phyloP scores from a whole-genome alignment of 805 yeast species.

The Ogataea ganodermae region DNA sequence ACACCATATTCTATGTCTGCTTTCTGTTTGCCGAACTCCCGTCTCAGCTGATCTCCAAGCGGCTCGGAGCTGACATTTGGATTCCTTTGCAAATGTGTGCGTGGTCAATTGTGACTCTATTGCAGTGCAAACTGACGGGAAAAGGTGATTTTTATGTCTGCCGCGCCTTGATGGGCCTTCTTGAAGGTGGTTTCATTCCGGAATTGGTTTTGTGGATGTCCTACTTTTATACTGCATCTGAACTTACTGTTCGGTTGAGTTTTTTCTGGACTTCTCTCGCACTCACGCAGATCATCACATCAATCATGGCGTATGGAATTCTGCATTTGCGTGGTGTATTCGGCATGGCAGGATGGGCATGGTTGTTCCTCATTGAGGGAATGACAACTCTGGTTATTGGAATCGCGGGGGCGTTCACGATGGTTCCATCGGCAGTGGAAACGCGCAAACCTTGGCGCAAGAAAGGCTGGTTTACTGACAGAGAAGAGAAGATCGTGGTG shows the following conservation, averaged over 20 bases:
- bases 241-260: conserved; percentile 58
- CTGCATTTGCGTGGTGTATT: conserved; percentile 27
- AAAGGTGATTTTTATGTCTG: conserved; percentile 47
- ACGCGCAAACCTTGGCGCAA: no score
- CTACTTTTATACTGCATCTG: conserved; percentile 62
- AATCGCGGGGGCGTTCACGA: conserved; percentile 31
- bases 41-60: conserved; percentile 64
- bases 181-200: conserved; percentile 72
- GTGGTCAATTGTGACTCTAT: conserved; percentile 59
- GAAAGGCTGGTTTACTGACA: conserved; percentile 46
- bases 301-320: conserved; percentile 52
- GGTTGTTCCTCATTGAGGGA: conserved; percentile 38
- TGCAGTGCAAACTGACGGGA: conserved; percentile 47
- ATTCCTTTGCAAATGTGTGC: conserved; percentile 57
- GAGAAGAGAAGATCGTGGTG: conserved; percentile 59
- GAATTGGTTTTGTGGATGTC: conserved; percentile 65
- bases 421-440: conserved; percentile 39
- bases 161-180: conserved; percentile 53
- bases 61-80: conserved; percentile 62
- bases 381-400: conserved; percentile 41
- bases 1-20: conserved; percentile 51
- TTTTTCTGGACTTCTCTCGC: conserved; percentile 62
- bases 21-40: conserved; percentile 64
- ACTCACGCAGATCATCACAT: conserved; percentile 45
- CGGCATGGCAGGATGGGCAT: conserved; percentile 37